Base-by-base conservation (phyloP, 176 grass and related monocot species). In the Oryza punctata region DNA sequence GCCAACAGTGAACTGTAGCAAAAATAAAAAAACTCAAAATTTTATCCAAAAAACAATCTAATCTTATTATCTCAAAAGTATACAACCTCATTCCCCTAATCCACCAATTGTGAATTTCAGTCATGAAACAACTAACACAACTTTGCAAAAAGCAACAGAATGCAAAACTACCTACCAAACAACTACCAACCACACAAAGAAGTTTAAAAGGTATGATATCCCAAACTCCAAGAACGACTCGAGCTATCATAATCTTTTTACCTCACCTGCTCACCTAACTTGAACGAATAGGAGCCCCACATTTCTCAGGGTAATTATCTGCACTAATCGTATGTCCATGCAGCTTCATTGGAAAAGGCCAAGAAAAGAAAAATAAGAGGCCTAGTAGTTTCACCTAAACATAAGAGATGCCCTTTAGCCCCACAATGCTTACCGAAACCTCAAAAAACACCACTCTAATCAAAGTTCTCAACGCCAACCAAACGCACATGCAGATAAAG, bases 131-230 rank as follows among this genome's bases (percentile, higher is more conserved):
- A 35, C 45, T 61, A 67, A 37, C 69, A 76, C 13, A 70, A 43
- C 71, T 24, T 90, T 67, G 23, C 28, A 83, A 82, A 86, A 83
- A 26, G 25, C 14, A 83, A 26, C 35, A 69, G 12, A 90, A 69
- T 70, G 79, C 75, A 69, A 79, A 89, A 74, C 78, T 10, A 59
- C 78, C 75, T 83, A 90, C 73, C 79, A 90, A 79, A 86, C 61
- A 79, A 66, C 74, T 63, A 82, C 84, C 84, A 76, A 90, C 59
- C 73, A 66, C 15, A 57, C 63, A 78, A 78, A 81, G 65, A 87
- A 60, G 73, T 74, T 73, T 68, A 78, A 79, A 86, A 72, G 59
- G 78, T 83, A 68, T 73, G 86, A 69, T 68, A 82, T 49, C 73
- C 41, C 45, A 78, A 78, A 67, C 69, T 64, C 59, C 81, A 84